Conservation (phyloP, 208 protist species). For the Lotmaria passim region DNA sequence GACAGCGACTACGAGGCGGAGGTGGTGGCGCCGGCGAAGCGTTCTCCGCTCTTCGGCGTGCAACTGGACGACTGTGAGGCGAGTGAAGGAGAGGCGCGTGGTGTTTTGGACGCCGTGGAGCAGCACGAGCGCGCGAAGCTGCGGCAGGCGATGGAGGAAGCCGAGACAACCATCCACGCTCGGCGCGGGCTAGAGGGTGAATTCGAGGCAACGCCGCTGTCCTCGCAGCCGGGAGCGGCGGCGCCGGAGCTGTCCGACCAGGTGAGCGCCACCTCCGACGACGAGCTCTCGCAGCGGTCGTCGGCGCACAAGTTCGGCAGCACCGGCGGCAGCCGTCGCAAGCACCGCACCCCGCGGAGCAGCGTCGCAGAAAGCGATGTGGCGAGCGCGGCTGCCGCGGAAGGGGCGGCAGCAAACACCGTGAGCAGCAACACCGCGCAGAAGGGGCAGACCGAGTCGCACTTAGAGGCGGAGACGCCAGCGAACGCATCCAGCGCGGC, state of each 20-base stretch:
- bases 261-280: constrained; percentile 76
- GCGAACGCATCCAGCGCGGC: not conserved
- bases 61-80: constrained; percentile 28
- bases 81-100: constrained; percentile 50
- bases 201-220: constrained; percentile 55
- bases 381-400: not conserved
- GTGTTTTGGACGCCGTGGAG: constrained; percentile 43
- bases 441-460: not conserved
- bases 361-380: not conserved
- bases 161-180: constrained; percentile 38
- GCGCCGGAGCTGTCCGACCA: constrained; percentile 36
- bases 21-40: not conserved
- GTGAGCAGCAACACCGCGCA: not conserved
- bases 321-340: constrained; percentile 16
- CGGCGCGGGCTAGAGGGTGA: constrained; percentile 47
- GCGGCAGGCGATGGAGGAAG: constrained; percentile 43
- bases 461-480: not conserved
- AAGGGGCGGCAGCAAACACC: not conserved
- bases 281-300: constrained; percentile 47
- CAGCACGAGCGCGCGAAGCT: constrained; percentile 38
- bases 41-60: constrained; percentile 3
- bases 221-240: constrained; percentile 3
- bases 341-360: constrained; percentile 16
- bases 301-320: constrained; percentile 17
- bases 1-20: not conserved